Evolutionary conservation across 2,329 filamentous ascomycete genomes (phyloP).

Genomic region (Phaeosphaeriaceae sp.): DNA sequence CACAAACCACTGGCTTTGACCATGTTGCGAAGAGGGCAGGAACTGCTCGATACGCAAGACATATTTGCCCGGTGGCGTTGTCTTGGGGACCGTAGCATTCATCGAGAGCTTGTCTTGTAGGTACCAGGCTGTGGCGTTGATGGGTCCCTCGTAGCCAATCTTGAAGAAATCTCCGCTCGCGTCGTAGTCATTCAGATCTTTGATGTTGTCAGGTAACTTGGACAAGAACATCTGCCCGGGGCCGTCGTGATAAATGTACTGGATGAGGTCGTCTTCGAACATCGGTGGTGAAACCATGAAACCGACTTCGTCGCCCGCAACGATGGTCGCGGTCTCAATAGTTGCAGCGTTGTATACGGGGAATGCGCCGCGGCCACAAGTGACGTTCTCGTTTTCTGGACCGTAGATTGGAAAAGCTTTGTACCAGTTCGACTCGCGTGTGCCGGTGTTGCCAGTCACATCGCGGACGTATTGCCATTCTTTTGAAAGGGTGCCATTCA

Average conservation of each 20-base stretch:
- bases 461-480: slow-evolving; percentile 32
- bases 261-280: slow-evolving; percentile 13
- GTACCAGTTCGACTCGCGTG: slow-evolving; percentile 7
- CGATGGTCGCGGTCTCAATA: slow-evolving; percentile 23
- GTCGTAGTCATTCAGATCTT: slow-evolving; percentile 18
- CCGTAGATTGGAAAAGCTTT: slow-evolving; percentile 21
- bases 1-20: slow-evolving; percentile 22
- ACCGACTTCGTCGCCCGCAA: slow-evolving; percentile 14
- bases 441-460: slow-evolving; percentile 9
- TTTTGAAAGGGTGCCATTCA: slow-evolving; percentile 25
- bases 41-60: slow-evolving; percentile 27
- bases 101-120: slow-evolving; percentile 10
- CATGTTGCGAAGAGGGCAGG: slow-evolving; percentile 5
- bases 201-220: slow-evolving; percentile 10
- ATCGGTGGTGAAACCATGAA: slow-evolving; percentile 21
- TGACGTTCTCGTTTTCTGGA: slow-evolving; percentile 11
- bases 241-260: slow-evolving; percentile 22
- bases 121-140: slow-evolving; percentile 12
- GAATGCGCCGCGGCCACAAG: slow-evolving; percentile 18
- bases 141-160: slow-evolving; percentile 17
- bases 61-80: slow-evolving; percentile 28
- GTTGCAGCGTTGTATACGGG: slow-evolving; percentile 13
- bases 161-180: slow-evolving; percentile 27
- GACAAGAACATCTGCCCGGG: slow-evolving; percentile 28
- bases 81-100: slow-evolving; percentile 22